A percentile compares a stretch with the other conserved stretches of the same genome.
Evolutionary conservation across 805 yeast species (phyloP).

Genomic region (Kurtzmaniella cleridarum): DNA sequence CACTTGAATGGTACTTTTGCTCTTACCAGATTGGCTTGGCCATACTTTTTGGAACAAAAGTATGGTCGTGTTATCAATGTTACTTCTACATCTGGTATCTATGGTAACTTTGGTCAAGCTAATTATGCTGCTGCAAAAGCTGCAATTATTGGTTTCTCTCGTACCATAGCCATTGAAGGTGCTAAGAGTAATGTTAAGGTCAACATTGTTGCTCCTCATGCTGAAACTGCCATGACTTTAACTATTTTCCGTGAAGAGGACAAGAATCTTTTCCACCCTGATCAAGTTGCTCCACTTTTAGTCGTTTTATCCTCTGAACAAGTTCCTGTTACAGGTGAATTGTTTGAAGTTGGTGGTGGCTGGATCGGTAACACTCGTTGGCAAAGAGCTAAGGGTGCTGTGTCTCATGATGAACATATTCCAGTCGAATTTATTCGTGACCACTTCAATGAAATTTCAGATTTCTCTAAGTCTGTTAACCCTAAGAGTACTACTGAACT

Average conservation of each 20-base stretch:
- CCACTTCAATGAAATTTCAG: conserved; percentile 59
- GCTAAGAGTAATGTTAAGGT: conserved; percentile 67
- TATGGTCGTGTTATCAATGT: conserved; percentile 83
- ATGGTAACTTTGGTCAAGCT: conserved; percentile 97
- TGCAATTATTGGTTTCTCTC: conserved; percentile 79
- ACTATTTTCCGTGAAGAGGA: conserved; percentile 79
- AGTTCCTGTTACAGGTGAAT: conserved; percentile 67
- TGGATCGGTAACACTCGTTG: conserved; percentile 94
- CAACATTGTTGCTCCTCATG: conserved; percentile 92
- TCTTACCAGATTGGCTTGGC: conserved; percentile 90
- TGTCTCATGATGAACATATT: conserved; percentile 46
- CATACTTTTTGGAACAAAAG: conserved; percentile 71
- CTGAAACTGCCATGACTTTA: conserved; percentile 95
- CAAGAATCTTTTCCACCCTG: conserved; percentile 77
- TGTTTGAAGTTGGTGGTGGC: conserved; percentile 93
- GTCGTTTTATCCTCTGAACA: conserved; percentile 75
- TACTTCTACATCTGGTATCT: conserved; percentile 93
- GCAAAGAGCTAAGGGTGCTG: conserved; percentile 88
- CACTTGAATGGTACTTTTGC: conserved; percentile 80
- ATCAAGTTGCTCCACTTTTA: conserved; percentile 85
- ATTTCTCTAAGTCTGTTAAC: conserved; percentile 52
- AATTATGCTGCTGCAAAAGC: conserved; percentile 93
- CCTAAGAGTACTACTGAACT: conserved; percentile 68
- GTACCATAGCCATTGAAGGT: conserved; percentile 89
- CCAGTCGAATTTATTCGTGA: conserved; percentile 69